Evolutionary conservation across 1,284 basidiomycete genomes (phyloP).

Genomic region (Rhizoctonia solani): DNA sequence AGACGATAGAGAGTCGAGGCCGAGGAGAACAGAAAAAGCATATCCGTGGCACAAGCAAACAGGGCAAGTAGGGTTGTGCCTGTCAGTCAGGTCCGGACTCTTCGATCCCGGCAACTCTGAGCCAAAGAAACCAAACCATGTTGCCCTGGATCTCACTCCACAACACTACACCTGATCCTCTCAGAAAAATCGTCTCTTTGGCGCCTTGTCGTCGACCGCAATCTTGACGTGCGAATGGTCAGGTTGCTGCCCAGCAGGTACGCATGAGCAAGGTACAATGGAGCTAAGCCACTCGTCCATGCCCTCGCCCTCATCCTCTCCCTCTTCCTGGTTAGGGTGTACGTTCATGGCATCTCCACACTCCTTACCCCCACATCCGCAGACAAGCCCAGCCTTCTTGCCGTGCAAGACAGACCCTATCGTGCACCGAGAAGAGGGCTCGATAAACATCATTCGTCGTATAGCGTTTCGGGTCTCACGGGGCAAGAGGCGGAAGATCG

Average conservation of each 20-base stretch:
- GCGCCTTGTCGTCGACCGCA: conserved; percentile 67
- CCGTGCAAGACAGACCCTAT: conserved; percentile 92
- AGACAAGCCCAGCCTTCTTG: conserved; percentile 74
- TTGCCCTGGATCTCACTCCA: not conserved
- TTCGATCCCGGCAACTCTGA: too few relatives aligned
- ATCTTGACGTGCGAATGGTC: conserved; percentile 72
- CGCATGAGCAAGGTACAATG: conserved; percentile 69
- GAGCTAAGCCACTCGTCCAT: conserved; percentile 78
- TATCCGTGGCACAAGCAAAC: conserved; percentile 10
- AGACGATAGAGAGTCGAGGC: not conserved
- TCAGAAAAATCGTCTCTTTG: conserved; percentile 59
- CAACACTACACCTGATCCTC: not conserved
- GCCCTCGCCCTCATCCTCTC: conserved; percentile 54
- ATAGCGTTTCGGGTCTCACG: conserved; percentile 88
- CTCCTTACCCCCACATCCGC: conserved; percentile 63
- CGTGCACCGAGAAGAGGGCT: conserved; percentile 87
- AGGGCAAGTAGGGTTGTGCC: not conserved
- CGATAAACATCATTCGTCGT: conserved; percentile 92
- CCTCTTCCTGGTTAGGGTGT: conserved; percentile 46
- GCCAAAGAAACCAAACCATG: too few relatives aligned
- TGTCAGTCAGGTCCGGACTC: not conserved
- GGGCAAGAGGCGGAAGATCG: conserved; percentile 95
- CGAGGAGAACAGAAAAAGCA: not conserved
- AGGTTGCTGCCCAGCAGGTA: conserved; percentile 49
- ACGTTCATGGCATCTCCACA: conserved; percentile 49